These are phyloP conservation scores for Pythium dissotocum DNA, from an alignment of 352 stramenopile genomes.

Conservation along the genomic window DNA sequence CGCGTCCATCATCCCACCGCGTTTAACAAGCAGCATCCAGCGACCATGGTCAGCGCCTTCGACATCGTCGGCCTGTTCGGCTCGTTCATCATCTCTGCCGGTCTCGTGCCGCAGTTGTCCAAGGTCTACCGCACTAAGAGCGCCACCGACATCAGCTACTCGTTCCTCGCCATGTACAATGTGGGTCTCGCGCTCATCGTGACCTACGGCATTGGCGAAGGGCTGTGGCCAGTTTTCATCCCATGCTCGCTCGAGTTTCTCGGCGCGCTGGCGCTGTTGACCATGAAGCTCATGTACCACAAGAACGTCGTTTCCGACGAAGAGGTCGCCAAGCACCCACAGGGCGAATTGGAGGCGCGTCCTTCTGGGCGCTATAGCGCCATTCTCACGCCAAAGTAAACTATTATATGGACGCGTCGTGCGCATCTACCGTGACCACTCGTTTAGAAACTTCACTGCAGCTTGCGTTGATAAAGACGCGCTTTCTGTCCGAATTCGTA, in stretches of 20 bases:
- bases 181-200: slow-evolving; percentile 41
- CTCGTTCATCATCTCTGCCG: slow-evolving; percentile 58
- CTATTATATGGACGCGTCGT: not conserved
- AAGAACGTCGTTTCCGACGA: slow-evolving; percentile 21
- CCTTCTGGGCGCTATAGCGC: not conserved
- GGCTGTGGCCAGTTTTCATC: slow-evolving; percentile 61
- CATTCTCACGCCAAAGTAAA: not conserved
- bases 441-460: not conserved
- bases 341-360: not conserved
- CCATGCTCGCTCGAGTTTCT: slow-evolving; percentile 45
- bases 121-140: slow-evolving; percentile 69
- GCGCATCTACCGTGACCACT: not conserved
- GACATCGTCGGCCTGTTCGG: slow-evolving; percentile 52
- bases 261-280: slow-evolving; percentile 37
- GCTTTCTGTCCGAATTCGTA: no score
- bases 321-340: slow-evolving; percentile 15
- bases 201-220: slow-evolving; percentile 50
- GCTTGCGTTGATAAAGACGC: no score
- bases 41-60: slow-evolving; percentile 32
- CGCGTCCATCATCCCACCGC: not conserved
- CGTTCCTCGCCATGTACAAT: slow-evolving; percentile 51
- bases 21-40: not conserved
- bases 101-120: slow-evolving; percentile 57
- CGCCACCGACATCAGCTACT: slow-evolving; percentile 54
- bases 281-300: slow-evolving; percentile 52